Base-by-base conservation (phyloP, 768 basidiomycete genomes). In the Suillus discolor region DNA sequence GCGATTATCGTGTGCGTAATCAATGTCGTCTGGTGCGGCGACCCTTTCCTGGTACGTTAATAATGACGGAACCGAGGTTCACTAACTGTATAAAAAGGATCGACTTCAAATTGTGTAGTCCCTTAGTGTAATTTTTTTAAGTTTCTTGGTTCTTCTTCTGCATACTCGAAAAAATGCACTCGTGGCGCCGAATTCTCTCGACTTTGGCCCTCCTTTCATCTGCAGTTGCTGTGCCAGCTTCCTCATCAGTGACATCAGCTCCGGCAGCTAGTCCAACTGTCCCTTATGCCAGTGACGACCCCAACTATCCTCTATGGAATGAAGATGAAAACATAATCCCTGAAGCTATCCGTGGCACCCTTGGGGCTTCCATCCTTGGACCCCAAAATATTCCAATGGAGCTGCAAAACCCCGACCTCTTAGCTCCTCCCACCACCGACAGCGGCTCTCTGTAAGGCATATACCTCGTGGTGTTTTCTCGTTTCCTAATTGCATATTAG, bases 391-490 rank as follows among this genome's bases (percentile, higher is more conserved):
- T 82, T 5, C 82, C 83, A 4, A 44, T 89, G n/a, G 81, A 87
- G 61, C 61, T 82, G 34, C 79, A 90, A 73, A 88, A 89, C 61
- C 79, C 87, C 11, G 85, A 90, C 61, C 62, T 79, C 5, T 68
- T 90, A 0, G 85, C 86, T 12, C 87, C 88, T 53, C 90, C 90
- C 4, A 82, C 81, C 7, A 89, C 90, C 0, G 90, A 91, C 70
- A 70, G 78, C 28, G 89, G 89, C 15, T 66, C 65, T 28, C 77
- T 91, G 81, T 79, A 64, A 59, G 81, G 69, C 15, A 7, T 12
- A 36, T 16, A 49, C 47, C 28, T 25, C 18, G 13, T 36, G 18
- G 34, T 20, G 7, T 57, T 51, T 54, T 34, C 8, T 51, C n/a
- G 61, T 39, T 61, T 54, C 36, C 23, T 47, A 66, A 66, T 6